These are phyloP conservation scores for Candida anglica DNA, from an alignment of 805 yeast species.

Conservation along the genomic window DNA sequence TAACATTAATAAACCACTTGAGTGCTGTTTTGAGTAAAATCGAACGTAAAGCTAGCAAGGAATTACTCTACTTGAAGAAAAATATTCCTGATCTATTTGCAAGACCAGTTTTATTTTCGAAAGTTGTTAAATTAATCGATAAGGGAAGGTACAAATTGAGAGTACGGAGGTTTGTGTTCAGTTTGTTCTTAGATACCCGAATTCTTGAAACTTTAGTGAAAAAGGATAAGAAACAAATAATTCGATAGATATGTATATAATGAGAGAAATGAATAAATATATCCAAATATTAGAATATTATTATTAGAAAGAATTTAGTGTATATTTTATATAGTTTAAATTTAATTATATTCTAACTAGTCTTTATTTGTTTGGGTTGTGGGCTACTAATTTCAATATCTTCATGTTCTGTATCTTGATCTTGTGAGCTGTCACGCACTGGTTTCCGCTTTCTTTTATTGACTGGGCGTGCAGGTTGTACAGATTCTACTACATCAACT, in stretches of 20 bases:
- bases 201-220: slow-evolving; percentile 50
- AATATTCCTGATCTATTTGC: slow-evolving; percentile 51
- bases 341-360: too few relatives aligned
- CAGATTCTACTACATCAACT: slow-evolving; percentile 1
- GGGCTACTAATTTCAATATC: neutral
- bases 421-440: too few relatives aligned
- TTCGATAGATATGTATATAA: too few relatives aligned
- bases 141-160: slow-evolving; percentile 58
- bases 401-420: neutral
- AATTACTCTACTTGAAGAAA: slow-evolving; percentile 50
- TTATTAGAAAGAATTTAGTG: too few relatives aligned
- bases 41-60: slow-evolving; percentile 56
- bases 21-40: slow-evolving; percentile 35
- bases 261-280: too few relatives aligned
- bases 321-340: too few relatives aligned
- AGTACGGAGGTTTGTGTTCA: slow-evolving; percentile 62
- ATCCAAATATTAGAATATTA: neutral
- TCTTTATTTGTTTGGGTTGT: neutral
- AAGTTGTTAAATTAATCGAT: slow-evolving; percentile 50
- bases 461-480: neutral
- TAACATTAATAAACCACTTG: slow-evolving; percentile 45
- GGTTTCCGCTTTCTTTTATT: neutral
- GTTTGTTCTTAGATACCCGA: slow-evolving; percentile 48
- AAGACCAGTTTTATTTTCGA: slow-evolving; percentile 49
- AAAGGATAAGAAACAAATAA: slow-evolving; percentile 43